These are phyloP conservation scores for Cercis canadensis DNA, from an alignment of 306 rosid genomes.

Conservation along the genomic window DNA sequence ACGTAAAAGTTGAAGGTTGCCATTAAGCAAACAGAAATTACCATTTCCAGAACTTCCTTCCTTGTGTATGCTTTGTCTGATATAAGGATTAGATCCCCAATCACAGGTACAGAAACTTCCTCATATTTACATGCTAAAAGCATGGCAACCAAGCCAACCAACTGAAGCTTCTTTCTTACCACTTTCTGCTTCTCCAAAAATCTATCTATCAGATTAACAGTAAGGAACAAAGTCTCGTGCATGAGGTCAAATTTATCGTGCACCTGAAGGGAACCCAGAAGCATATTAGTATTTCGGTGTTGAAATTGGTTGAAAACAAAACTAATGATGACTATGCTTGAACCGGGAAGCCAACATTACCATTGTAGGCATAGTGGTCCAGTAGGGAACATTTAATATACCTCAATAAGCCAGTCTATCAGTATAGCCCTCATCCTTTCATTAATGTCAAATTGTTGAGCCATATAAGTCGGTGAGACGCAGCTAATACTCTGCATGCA, in stretches of 20 bases:
- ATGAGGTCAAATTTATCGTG: conserved; percentile 94
- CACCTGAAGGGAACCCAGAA: conserved; percentile 59
- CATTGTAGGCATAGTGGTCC: conserved; percentile 33
- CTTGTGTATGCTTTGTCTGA: conserved; percentile 89
- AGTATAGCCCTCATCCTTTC: conserved; percentile 97
- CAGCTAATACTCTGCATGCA: conserved; percentile 66
- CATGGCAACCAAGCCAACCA: conserved; percentile 97
- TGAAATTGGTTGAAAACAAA: background rate
- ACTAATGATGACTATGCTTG: background rate
- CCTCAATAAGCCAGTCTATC: conserved; percentile 98
- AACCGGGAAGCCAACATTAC: conserved; percentile 33
- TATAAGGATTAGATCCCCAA: conserved; percentile 84
- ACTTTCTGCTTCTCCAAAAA: conserved; percentile 68
- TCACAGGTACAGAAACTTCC: conserved; percentile 92
- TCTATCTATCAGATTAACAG: conserved; percentile 80
- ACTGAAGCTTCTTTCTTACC: conserved; percentile 90
- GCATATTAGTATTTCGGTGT: background rate
- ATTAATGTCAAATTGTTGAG: conserved; percentile 79
- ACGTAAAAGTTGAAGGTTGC: background rate
- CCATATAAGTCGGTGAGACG: conserved; percentile 73
- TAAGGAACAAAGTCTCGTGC: conserved; percentile 92
- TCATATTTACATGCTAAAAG: conserved; percentile 98
- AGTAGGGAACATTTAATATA: conserved; percentile 34
- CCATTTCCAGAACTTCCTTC: conserved; percentile 89
- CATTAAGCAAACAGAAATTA: conserved; percentile 35